Base-by-base conservation (phyloP, 257 asterid species). In the Salvia splendens region DNA sequence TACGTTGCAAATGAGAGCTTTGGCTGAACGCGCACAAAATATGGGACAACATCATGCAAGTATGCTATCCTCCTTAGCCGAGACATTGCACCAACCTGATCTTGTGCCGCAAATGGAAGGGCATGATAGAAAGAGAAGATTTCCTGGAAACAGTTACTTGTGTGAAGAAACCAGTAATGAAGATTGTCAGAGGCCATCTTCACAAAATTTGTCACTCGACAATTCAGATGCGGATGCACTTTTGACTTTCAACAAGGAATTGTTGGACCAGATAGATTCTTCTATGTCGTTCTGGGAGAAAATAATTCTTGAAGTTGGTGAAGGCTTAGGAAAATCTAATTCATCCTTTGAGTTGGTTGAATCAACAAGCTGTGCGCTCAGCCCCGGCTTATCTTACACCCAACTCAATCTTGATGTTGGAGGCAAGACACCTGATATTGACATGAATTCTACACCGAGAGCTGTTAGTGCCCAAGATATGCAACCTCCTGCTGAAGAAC, bases 251-350 rank as follows among this genome's bases (percentile, higher is more conserved):
- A 81, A 77, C 76, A 49, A 70, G 70, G 92, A 81, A 24, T 55
- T 82, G 65, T 55, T 85, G 69, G 95, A 83, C 50, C 84, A 75
- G 73, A 67, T 89, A 47, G 96, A 89, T 16, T 80, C 95, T 51
- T 84, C 95, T 61, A 57, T 86, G 57, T 14, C 56, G 12, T 80
- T 84, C 41, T 87, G 93, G 97, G 97, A 89, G 86, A 73, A 77
- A 57, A 30, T 85, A 16, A 68, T 81, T 41, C 36, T 64, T 8
- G 89, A 80, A 68, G 76, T 67, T 72, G 83, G 72, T 67, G 87
- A 81, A 74, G 79, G 61, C 52, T 30, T 68, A 52, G 68, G 42
- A 48, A 82, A 79, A 30, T 83, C 33, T 56, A 68, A 64, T 71
- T 67, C 86, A 48, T 74, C 86, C 8, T 28, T 78, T 53, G 87